These are phyloP conservation scores for Polyporus tsugae DNA, from an alignment of 1,284 basidiomycete genomes.

Conservation along the genomic window DNA sequence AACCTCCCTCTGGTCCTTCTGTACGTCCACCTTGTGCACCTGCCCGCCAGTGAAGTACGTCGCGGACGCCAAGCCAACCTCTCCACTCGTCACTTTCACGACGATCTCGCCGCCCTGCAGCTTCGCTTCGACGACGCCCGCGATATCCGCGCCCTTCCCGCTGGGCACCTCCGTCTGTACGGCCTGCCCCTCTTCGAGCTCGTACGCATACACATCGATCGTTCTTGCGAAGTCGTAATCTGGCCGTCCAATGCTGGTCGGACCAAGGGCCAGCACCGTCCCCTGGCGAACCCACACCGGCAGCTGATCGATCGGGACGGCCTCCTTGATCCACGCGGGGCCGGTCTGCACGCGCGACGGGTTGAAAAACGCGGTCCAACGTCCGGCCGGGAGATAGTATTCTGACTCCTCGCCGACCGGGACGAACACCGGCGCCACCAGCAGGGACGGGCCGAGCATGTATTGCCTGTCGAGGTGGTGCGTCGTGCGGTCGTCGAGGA, in stretches of 20 bases:
- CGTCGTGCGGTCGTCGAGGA: constrained; percentile 70
- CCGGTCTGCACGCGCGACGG: constrained; percentile 56
- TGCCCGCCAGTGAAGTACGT: constrained; percentile 33
- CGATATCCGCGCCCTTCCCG: constrained; percentile 47
- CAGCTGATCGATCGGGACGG: constrained; percentile 63
- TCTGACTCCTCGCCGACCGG: constrained; percentile 62
- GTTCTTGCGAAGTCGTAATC: constrained; percentile 69
- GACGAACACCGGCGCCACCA: constrained; percentile 79
- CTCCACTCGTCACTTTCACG: constrained; percentile 41
- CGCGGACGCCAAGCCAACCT: constrained; percentile 33
- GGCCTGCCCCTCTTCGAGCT: constrained; percentile 54
- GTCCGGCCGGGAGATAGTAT: constrained; percentile 75
- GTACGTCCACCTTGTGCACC: constrained; percentile 19
- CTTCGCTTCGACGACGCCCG: constrained; percentile 49
- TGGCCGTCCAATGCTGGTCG: constrained; percentile 60
- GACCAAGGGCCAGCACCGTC: constrained; percentile 65
- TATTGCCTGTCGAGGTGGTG: constrained; percentile 73
- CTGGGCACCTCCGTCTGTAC: constrained; percentile 55
- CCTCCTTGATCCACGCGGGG: constrained; percentile 64
- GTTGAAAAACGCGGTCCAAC: constrained; percentile 73
- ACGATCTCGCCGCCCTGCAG: constrained; percentile 40
- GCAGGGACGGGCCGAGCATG: constrained; percentile 74
- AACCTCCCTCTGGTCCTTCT: constrained; percentile 26
- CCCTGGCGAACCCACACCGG: constrained; percentile 73
- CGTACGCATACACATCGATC: constrained; percentile 63